Conservation (phyloP, 2,329 filamentous ascomycete species). For the Botrytis sinoallii region DNA sequence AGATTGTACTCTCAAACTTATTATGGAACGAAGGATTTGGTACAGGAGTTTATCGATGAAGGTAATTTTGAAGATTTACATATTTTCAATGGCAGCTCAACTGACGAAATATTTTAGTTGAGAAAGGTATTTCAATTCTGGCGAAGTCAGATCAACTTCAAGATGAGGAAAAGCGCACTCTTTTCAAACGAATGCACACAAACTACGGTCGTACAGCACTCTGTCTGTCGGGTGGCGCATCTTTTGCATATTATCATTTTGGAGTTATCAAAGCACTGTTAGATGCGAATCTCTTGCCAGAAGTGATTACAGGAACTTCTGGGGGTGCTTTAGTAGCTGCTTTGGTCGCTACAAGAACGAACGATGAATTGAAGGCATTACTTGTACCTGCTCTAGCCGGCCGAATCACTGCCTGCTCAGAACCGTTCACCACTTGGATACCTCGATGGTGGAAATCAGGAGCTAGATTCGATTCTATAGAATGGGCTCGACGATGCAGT, state of each 20-base stretch:
- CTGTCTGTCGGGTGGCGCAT: constrained; percentile 88
- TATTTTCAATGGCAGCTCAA: not conserved
- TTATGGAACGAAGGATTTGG: constrained; percentile 91
- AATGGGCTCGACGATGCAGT: constrained; percentile 79
- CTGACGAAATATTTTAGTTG: constrained; percentile 47
- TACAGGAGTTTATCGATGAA: constrained; percentile 88
- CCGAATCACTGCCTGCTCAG: constrained; percentile 45
- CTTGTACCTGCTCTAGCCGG: constrained; percentile 46
- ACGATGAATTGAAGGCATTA: constrained; percentile 82
- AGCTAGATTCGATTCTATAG: constrained; percentile 87
- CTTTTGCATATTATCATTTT: constrained; percentile 96
- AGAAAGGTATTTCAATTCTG: constrained; percentile 64
- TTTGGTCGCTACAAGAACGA: constrained; percentile 81
- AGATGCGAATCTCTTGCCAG: constrained; percentile 79
- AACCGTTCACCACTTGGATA: constrained; percentile 72
- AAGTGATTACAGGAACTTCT: constrained; percentile 95
- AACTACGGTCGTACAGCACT: constrained; percentile 92
- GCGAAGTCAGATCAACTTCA: constrained; percentile 64
- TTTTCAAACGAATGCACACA: constrained; percentile 85
- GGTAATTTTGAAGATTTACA: constrained; percentile 44
- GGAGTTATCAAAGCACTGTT: constrained; percentile 87
- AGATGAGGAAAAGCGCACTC: constrained; percentile 68
- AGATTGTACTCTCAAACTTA: constrained; percentile 97
- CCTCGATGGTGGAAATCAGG: constrained; percentile 88
- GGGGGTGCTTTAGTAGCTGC: constrained; percentile 88